Conservation (phyloP, 2,329 filamentous ascomycete genomes). For the Amauroascus niger region DNA sequence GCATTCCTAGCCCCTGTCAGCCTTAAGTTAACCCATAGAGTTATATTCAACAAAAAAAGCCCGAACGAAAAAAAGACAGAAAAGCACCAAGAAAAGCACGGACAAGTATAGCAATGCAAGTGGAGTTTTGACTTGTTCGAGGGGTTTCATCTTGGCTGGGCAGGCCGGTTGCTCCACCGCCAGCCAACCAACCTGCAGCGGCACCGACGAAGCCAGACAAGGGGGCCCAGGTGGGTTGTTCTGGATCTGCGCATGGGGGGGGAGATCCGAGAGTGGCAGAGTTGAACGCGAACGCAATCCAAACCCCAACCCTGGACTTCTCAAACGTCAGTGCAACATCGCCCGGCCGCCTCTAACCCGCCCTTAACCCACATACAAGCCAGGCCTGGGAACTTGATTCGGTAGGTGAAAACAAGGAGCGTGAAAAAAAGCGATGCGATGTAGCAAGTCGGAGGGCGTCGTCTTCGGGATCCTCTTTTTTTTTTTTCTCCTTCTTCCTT, state of each 20-base stretch:
- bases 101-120: background rate
- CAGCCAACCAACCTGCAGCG: background rate
- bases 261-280: background rate
- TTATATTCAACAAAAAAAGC: too few species aligned
- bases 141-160: constrained; percentile 6
- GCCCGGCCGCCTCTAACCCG: background rate
- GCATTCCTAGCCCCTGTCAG: too few species aligned
- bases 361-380: too few species aligned
- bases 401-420: too few species aligned
- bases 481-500: too few species aligned
- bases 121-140: background rate
- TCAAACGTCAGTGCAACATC: constrained; percentile 13
- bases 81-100: background rate
- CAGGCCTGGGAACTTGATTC: too few species aligned
- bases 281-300: background rate
- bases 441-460: too few species aligned
- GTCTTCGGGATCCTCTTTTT: too few species aligned
- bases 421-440: too few species aligned
- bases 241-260: constrained; percentile 5
- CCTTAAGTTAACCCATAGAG: background rate
- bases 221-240: background rate
- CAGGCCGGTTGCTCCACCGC: constrained; percentile 4
- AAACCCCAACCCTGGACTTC: constrained; percentile 10
- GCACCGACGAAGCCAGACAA: background rate
- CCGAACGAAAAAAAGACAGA: background rate